phyloP scores from a whole-genome alignment of 306 rosid genomes.

The Pyrus bretschneideri region DNA sequence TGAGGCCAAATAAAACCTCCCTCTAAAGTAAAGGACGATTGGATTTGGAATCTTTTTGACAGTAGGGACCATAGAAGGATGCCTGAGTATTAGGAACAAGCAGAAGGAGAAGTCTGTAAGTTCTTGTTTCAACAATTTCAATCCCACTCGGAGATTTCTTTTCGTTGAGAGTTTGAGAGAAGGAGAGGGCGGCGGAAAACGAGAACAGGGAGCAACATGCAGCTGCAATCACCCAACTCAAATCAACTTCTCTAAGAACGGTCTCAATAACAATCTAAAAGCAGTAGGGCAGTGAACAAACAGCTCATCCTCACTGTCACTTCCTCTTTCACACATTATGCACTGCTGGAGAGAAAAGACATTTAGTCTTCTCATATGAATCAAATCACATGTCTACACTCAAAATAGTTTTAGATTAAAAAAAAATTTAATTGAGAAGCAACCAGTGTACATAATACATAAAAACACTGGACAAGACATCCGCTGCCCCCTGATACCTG shows the following conservation, averaged over 20 bases:
- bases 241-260: not conserved
- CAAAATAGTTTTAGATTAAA: not conserved
- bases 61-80: too few species aligned
- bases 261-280: not conserved
- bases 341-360: not conserved
- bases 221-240: not conserved
- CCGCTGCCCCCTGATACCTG: not conserved
- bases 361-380: not conserved
- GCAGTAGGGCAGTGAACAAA: not conserved
- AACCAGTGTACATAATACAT: not conserved
- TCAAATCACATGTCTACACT: not conserved
- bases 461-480: not conserved
- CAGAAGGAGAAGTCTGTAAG: too few species aligned
- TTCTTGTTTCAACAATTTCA: too few species aligned
- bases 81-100: too few species aligned
- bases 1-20: too few species aligned
- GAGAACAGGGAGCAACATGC: not conserved
- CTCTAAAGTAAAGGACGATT: too few species aligned
- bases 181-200: too few species aligned
- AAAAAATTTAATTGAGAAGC: not conserved
- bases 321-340: not conserved
- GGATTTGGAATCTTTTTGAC: too few species aligned
- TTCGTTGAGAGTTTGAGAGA: too few species aligned
- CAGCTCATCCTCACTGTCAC: not conserved
- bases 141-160: too few species aligned